phyloP scores from a whole-genome alignment of 208 protist genomes.

The Trypanosoma boissoni region DNA sequence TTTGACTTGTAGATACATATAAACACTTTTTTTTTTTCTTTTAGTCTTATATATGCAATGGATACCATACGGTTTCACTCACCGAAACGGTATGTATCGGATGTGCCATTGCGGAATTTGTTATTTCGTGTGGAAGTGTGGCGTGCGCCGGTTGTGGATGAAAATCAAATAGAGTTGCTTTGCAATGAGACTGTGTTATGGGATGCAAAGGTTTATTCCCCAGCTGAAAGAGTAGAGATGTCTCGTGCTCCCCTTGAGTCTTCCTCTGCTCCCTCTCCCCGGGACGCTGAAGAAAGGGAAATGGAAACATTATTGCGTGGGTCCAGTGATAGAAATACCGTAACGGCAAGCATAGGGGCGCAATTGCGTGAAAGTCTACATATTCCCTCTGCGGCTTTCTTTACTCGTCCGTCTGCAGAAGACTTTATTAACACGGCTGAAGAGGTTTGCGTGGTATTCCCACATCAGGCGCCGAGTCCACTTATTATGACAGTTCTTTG shows the following conservation, averaged over 20 bases:
- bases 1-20: slow-evolving; percentile 18
- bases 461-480: slow-evolving; percentile 49
- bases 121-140: slow-evolving; percentile 57
- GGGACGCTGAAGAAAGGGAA: not conserved
- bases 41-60: too few relatives aligned
- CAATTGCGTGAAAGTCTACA: slow-evolving; percentile 19
- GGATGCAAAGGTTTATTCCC: slow-evolving; percentile 68
- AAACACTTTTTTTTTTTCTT: not conserved
- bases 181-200: slow-evolving; percentile 43
- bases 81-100: slow-evolving; percentile 50
- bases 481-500: slow-evolving; percentile 57
- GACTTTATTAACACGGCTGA: slow-evolving; percentile 64
- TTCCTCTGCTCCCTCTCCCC: not conserved
- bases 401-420: slow-evolving; percentile 60
- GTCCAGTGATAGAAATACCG: too few relatives aligned
- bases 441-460: slow-evolving; percentile 59
- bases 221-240: slow-evolving; percentile 39
- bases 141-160: slow-evolving; percentile 66
- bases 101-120: slow-evolving; percentile 45
- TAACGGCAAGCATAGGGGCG: too few relatives aligned
- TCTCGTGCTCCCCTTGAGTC: not conserved
- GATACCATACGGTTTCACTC: slow-evolving; percentile 55
- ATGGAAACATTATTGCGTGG: too few relatives aligned
- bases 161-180: slow-evolving; percentile 45
- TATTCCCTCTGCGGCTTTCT: slow-evolving; percentile 29